Evolutionary conservation across 2,329 filamentous ascomycete genomes (phyloP), one percentile per base, ranked within the genome.

Genomic region (Teratosphaeria nubilosa): DNA sequence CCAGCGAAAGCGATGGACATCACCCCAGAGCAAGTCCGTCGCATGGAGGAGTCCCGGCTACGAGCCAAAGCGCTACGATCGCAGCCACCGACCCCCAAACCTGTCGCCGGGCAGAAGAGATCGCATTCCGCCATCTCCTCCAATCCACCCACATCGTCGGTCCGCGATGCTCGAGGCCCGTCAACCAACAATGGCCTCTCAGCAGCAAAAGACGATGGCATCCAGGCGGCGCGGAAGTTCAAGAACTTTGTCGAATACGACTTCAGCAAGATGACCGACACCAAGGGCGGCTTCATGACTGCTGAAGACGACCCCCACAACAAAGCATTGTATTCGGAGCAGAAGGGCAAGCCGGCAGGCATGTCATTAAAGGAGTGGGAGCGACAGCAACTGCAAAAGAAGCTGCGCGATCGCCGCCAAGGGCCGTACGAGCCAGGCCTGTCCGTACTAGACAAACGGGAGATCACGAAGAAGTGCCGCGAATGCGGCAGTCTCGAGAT

Each of bases 191-290:
- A 69, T 63, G 67, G 64, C 59, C 56, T 69, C 53, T 64, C 65
- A 9, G 63, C 65, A 74, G 64, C 71, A 69, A 65, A 71, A 66
- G 75, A 80, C 63, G 77, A 78, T 16, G 77, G 71, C 60, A 85
- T 95, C 54, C 85, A 85, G 57, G 87, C 92, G 0, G 89, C 90
- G 45, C 83, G 86, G 68, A 96, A 95, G 69, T 96, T 97, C 65
- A 85, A 88, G 60, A 92, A 94, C 72, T 97, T 88, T 71, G 91
- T 99, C 69, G 94, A 99, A 70, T 97, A 96, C 76, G 94, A 99
- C 73, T 94, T 99, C 75, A 92, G 88, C 70, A 88, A 92, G 75
- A 97, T 99, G 91, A 95, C 87, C 6, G 94, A 99, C 72, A 97
- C 92, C 0, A 96, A 96, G 70, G 94, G 94, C 62, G 94, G 94